Evolutionary conservation across 257 asterid genomes (phyloP).

Genomic region (Capsicum chinense): DNA sequence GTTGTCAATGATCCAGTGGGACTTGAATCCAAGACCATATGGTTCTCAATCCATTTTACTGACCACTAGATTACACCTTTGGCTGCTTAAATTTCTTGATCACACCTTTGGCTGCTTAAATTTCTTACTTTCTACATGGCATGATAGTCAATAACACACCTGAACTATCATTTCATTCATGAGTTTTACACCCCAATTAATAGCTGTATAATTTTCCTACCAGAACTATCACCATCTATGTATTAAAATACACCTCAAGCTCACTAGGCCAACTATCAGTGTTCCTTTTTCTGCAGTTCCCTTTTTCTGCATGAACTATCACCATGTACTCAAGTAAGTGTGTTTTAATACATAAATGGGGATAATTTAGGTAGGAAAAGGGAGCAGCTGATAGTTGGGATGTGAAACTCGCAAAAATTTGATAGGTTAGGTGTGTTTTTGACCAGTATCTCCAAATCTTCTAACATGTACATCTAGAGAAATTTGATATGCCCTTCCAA

Average conservation of each 20-base stretch:
- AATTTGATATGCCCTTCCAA: background rate
- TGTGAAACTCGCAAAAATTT: background rate
- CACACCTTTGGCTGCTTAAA: background rate
- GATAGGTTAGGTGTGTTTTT: background rate
- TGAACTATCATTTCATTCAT: background rate
- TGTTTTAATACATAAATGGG: no score
- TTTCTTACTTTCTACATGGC: background rate
- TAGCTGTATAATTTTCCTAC: background rate
- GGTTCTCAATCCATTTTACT: background rate
- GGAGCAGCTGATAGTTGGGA: background rate
- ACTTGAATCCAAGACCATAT: background rate
- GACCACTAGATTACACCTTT: background rate
- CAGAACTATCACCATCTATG: no score
- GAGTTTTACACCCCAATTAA: background rate
- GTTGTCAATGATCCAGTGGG: background rate
- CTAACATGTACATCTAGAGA: background rate
- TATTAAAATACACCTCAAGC: no score
- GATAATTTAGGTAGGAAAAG: no score
- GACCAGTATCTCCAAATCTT: background rate
- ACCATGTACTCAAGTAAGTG: background rate
- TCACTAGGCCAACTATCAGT: no score
- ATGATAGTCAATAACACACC: background rate
- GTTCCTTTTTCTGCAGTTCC: background rate
- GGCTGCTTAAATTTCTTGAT: background rate
- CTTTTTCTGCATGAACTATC: background rate